phyloP scores from a whole-genome alignment of 768 basidiomycete genomes.

The Lentinula raphanica region DNA sequence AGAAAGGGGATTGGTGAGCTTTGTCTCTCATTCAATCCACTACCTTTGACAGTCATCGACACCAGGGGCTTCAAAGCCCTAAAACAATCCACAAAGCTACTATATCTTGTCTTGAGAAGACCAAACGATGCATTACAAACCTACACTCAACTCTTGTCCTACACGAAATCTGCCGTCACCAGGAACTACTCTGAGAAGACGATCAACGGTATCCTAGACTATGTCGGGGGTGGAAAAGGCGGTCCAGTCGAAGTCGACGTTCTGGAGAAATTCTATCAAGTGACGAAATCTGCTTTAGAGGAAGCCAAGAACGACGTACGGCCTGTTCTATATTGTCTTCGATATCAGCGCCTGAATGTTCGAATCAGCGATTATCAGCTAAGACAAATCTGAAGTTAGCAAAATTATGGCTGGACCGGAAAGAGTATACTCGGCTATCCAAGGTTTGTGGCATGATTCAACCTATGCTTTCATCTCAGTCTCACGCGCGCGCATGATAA shows the following conservation, averaged over 20 bases:
- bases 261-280: conserved; percentile 93
- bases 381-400: conserved; percentile 97
- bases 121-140: conserved; percentile 82
- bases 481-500: neutral
- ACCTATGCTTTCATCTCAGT: neutral
- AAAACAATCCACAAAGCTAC: conserved; percentile 94
- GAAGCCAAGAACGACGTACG: conserved; percentile 95
- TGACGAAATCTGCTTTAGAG: conserved; percentile 80
- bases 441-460: conserved; percentile 44
- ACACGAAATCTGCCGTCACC: conserved; percentile 94
- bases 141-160: conserved; percentile 81
- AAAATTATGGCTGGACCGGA: conserved; percentile 93
- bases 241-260: conserved; percentile 77
- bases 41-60: neutral
- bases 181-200: conserved; percentile 97
- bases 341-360: neutral
- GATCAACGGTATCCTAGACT: conserved; percentile 97
- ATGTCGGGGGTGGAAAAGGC: conserved; percentile 87
- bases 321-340: neutral
- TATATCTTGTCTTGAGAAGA: conserved; percentile 73
- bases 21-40: neutral
- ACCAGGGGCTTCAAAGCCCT: conserved; percentile 97
- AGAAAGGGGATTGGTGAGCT: conserved; percentile 90
- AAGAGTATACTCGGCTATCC: conserved; percentile 80
- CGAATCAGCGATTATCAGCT: conserved; percentile 73